Base-by-base conservation (phyloP, 2,329 filamentous ascomycete genomes). In the Dactylellina parvicollis region DNA sequence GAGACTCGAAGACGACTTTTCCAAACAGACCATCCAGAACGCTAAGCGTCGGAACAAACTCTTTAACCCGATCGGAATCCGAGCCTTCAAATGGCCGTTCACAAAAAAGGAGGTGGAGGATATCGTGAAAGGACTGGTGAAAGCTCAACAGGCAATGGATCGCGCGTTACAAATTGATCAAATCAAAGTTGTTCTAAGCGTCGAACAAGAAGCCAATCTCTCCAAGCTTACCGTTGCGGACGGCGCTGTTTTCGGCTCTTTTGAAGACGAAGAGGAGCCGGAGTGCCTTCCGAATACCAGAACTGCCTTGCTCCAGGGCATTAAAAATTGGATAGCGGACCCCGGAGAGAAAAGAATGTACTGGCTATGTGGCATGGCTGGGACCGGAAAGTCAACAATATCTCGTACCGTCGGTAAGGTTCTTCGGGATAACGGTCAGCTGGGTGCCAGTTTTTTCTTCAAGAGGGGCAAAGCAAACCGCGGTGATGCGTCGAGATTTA, bases 371-470 rank as follows among this genome's bases (percentile, higher is more conserved):
- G 80, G 81, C 5, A 77, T 80, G 76, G 80, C 80, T 3, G 80
- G 81, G 16, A 80, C 77, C 3, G 79, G 79, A 24, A 80, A 80
- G 57, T 80, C 79, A 2, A 81, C 80, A 1, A 79, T 82, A 55
- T 77, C 80, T 22, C 77, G 79, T 5, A 81, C 80, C 5, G 57
- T 82, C n/a, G 78, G 80, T 24, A 66, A 67, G 16, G 62, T 14
- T 5, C 59, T 79, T 26, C 60, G 66, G 4, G 62, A 76, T 1
- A 64, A 70, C 8, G 42, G 74, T 4, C 20, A 71, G 18, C 78
- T 82, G 42, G 79, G 77, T n/a, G 80, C 80, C 1, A 82, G 79
- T 70, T 84, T 84, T 75, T 83, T 84, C 76, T 85, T 84, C 75
- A 83, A 82, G 59, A 80, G 78, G 72, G 82, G 81, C 0, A 81